Evolutionary conservation across 2,329 filamentous ascomycete genomes (phyloP), one percentile per base, ranked within the genome.

Genomic region (Hymenoscyphus occultus): DNA sequence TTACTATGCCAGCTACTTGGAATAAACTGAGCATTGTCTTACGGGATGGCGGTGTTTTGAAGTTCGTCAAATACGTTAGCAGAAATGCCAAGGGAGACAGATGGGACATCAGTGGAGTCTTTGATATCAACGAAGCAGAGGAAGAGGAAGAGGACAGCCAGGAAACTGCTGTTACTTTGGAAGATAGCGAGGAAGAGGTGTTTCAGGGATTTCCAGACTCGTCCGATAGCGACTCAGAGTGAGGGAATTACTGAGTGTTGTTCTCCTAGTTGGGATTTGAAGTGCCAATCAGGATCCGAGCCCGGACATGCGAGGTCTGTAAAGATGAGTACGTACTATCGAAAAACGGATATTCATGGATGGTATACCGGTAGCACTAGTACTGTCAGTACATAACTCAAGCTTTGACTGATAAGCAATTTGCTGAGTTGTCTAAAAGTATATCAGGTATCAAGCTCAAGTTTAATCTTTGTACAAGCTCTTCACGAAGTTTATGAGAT

Each of bases 11-110:
- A 0, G 87, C 89, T 1, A 80, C 81, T 7, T 99, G 95, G 95
- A 98, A 98, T 77, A 92, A 90, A 69, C 83, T 99, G 80, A 93
- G 90, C 69, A 86, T 99, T 70, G 95, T 98, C 39, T 80, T 98
- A 71, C 85, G 95, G 65, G 95, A 99, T 76, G 87, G 86, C 70
- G 93, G 92, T 14, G 90, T 90, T 14, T 82, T 99, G 74, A 89
- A 92, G 76, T 99, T 99, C 76, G 93, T 98, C 74, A 99, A 98
- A 81, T 99, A 98, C 77, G 90, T 99, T 28, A 96, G 90, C 77
- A 83, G 83, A 66, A 86, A 84, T 60, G 95, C 95, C 7, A 86
- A 86, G 74, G 95, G 95, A 0, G 95, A 98, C 78, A 84, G 95
- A 56, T 98, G 93, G 92, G 95, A 99, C 79, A 83, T 98, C 60